Conservation (phyloP, 805 yeast species). For the Pichia gijzeniarum region DNA sequence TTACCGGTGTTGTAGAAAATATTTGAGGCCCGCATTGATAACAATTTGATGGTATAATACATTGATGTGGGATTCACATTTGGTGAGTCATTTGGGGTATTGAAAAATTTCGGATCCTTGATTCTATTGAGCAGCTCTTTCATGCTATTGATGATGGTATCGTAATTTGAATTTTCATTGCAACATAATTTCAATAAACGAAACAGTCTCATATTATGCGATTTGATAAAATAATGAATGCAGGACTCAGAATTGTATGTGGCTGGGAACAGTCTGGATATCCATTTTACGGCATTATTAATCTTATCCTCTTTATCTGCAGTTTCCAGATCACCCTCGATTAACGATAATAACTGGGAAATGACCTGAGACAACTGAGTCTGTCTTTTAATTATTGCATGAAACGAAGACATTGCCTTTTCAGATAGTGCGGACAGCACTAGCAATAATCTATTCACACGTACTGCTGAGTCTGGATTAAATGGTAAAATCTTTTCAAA, state of each 20-base stretch:
- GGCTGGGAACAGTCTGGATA: conserved; percentile 51
- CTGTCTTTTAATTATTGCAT: conserved; percentile 67
- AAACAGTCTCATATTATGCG: conserved; percentile 54
- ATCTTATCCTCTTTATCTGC: conserved; percentile 29
- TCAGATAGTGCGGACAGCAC: conserved; percentile 45
- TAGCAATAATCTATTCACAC: conserved; percentile 49
- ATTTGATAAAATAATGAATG: conserved; percentile 43
- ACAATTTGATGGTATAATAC: conserved; percentile 45
- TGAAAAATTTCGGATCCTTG: conserved; percentile 38
- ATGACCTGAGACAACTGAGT: conserved; percentile 50
- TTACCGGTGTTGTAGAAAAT: conserved; percentile 62
- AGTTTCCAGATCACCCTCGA: conserved; percentile 37
- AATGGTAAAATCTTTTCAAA: conserved; percentile 58
- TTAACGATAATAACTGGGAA: conserved; percentile 39
- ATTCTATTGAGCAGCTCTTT: conserved; percentile 56
- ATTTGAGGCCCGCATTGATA: conserved; percentile 56
- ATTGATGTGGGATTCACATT: conserved; percentile 43
- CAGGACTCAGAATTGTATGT: conserved; percentile 40
- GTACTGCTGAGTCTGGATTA: conserved; percentile 32
- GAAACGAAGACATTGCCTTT: conserved; percentile 56
- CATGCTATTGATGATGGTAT: conserved; percentile 52
- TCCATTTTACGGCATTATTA: conserved; percentile 55
- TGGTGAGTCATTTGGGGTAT: conserved; percentile 28
- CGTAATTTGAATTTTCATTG: conserved; percentile 48
- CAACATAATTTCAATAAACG: conserved; percentile 51